Conservation (phyloP, 495 filamentous ascomycete species). For the Poronia punctata region DNA sequence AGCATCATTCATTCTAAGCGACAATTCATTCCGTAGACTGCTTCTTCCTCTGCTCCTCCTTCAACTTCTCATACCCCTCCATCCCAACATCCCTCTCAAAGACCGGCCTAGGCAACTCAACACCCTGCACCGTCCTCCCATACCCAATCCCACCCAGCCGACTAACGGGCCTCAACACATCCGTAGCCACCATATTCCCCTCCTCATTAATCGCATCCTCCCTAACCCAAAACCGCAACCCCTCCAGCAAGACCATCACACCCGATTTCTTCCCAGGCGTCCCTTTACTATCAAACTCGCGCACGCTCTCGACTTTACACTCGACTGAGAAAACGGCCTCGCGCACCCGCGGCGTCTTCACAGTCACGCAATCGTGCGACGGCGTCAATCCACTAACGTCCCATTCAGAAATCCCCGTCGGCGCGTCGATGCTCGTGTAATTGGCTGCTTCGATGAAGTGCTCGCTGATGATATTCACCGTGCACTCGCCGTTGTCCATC, state of each 20-base stretch:
- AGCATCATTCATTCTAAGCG: no score
- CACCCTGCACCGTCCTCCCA: conserved; percentile 57
- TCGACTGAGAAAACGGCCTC: conserved; percentile 82
- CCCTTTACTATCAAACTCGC: conserved; percentile 66
- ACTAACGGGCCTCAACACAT: conserved; percentile 64
- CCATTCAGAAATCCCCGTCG: conserved; percentile 78
- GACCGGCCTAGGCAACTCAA: conserved; percentile 73
- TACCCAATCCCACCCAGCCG: conserved; percentile 84
- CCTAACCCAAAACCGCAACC: conserved; percentile 78
- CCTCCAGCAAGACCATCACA: conserved; percentile 74
- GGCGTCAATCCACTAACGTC: conserved; percentile 68
- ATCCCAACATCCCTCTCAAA: conserved; percentile 44
- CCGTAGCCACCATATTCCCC: conserved; percentile 61
- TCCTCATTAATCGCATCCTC: conserved; percentile 84
- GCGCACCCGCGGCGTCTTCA: conserved; percentile 64
- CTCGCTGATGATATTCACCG: conserved; percentile 83
- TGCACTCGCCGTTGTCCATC: conserved; percentile 61
- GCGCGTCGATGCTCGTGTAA: conserved; percentile 65
- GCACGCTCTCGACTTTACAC: conserved; percentile 61
- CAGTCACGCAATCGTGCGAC: conserved; percentile 51
- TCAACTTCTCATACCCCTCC: conserved; percentile 32
- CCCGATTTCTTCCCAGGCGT: conserved; percentile 65
- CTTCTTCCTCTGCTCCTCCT: conserved; percentile 20
- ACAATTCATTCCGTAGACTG: no score
- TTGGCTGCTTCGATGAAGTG: conserved; percentile 87